phyloP scores from a whole-genome alignment of 495 filamentous ascomycete genomes.

The Trichoderma asperelloides region DNA sequence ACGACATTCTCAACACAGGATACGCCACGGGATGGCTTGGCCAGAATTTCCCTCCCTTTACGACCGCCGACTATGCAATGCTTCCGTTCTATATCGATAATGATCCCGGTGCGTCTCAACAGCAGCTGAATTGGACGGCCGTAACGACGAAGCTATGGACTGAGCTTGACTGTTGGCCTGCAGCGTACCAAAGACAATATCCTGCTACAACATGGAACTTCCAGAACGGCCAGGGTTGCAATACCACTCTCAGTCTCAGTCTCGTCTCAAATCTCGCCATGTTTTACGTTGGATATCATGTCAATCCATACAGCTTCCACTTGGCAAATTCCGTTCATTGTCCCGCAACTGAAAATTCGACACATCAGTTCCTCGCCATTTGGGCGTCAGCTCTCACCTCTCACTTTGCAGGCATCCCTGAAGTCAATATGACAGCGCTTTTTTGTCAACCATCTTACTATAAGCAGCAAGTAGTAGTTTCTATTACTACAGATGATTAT shows the following conservation, averaged over 20 bases:
- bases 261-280: not conserved
- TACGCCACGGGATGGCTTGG: constrained; percentile 30
- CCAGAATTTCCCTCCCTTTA: constrained; percentile 30
- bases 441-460: constrained; percentile 34
- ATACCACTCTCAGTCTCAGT: not conserved
- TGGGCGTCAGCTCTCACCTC: constrained; percentile 10
- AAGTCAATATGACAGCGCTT: constrained; percentile 20
- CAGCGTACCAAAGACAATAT: not conserved
- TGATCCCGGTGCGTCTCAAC: not conserved
- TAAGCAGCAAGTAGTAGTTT: constrained; percentile 22
- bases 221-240: constrained; percentile 23
- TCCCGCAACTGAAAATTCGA: not conserved
- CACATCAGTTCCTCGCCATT: constrained; percentile 25
- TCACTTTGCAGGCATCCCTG: constrained; percentile 7
- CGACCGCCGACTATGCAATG: constrained; percentile 24
- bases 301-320: constrained; percentile 8
- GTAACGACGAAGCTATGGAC: constrained; percentile 24
- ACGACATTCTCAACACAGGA: constrained; percentile 24
- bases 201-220: too few relatives aligned
- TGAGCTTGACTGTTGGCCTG: constrained; percentile 27
- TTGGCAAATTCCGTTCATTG: constrained; percentile 20
- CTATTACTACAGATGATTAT: constrained; percentile 15
- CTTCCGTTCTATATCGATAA: constrained; percentile 25
- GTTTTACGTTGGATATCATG: constrained; percentile 25
- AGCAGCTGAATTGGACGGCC: constrained; percentile 21